Conservation (phyloP, 2,329 filamentous ascomycete species). For the Phaeomoniella chlamydospora region DNA sequence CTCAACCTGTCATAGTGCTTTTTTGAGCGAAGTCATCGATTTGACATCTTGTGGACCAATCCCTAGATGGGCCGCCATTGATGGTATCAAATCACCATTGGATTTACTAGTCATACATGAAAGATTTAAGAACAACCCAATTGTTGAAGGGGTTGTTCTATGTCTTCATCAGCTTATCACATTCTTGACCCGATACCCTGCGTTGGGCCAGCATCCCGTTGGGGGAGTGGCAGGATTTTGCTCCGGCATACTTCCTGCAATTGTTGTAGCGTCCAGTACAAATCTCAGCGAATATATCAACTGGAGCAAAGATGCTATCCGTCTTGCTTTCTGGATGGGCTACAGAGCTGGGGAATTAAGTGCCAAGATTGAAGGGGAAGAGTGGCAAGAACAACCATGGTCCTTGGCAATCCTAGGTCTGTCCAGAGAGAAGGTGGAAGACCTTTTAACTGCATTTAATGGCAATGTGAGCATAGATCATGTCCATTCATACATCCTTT, state of each 20-base stretch:
- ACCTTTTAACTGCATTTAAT: neutral
- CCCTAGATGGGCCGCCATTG: too few relatives aligned
- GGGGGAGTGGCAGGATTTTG: too few relatives aligned
- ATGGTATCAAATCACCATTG: too few relatives aligned
- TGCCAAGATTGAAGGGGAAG: neutral
- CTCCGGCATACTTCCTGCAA: slow-evolving; percentile 5
- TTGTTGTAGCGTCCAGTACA: slow-evolving; percentile 2
- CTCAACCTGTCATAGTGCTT: too few relatives aligned
- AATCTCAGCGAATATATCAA: neutral
- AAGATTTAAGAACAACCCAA: too few relatives aligned
- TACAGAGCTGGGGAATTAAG: neutral
- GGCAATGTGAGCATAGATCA: neutral
- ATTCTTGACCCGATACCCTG: too few relatives aligned
- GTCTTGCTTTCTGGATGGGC: slow-evolving; percentile 5
- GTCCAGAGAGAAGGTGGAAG: neutral
- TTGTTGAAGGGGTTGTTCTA: too few relatives aligned
- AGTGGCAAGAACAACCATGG: neutral
- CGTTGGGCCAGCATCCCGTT: too few relatives aligned
- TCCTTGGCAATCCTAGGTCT: slow-evolving; percentile 2
- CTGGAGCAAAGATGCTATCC: neutral
- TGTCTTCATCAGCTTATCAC: too few relatives aligned
- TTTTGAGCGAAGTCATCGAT: too few relatives aligned
- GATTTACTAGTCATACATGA: too few relatives aligned
- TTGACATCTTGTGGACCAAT: too few relatives aligned
- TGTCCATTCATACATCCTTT: neutral